phyloP scores from a whole-genome alignment of 228 moss, liverwort and hornwort species.

The Sphagnum fallax region DNA sequence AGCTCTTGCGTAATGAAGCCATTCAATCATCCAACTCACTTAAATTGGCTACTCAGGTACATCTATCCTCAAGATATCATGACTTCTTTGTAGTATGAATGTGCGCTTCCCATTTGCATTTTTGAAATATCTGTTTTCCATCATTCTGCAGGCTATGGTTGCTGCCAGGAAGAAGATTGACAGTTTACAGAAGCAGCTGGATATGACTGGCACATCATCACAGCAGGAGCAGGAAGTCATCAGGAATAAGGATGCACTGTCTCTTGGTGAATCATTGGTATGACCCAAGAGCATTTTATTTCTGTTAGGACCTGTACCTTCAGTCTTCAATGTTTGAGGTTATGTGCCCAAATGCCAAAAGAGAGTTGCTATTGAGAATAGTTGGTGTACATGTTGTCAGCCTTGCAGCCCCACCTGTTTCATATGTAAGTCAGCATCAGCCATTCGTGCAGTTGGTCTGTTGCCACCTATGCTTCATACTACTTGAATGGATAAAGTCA shows the following conservation, averaged over 20 bases:
- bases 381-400: too few species aligned
- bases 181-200: constrained; percentile 42
- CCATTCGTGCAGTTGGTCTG: too few species aligned
- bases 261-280: constrained; percentile 46
- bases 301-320: neutral
- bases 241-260: constrained; percentile 34
- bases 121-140: neutral
- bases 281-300: neutral
- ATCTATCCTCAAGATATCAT: too few species aligned
- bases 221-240: constrained; percentile 38
- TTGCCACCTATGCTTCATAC: too few species aligned
- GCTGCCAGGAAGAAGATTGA: constrained; percentile 40
- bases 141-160: constrained; percentile 31
- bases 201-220: constrained; percentile 21
- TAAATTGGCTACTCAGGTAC: constrained; percentile 40
- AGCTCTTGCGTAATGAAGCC: constrained; percentile 37
- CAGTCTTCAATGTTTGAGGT: too few species aligned
- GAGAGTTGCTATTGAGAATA: too few species aligned
- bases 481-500: too few species aligned
- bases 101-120: constrained; percentile 8
- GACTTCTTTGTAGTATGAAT: neutral
- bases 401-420: too few species aligned
- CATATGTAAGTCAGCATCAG: too few species aligned
- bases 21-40: constrained; percentile 33
- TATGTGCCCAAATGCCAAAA: too few species aligned